Evolutionary conservation across 257 asterid species (phyloP).

Genomic region (Ilex asprella): DNA sequence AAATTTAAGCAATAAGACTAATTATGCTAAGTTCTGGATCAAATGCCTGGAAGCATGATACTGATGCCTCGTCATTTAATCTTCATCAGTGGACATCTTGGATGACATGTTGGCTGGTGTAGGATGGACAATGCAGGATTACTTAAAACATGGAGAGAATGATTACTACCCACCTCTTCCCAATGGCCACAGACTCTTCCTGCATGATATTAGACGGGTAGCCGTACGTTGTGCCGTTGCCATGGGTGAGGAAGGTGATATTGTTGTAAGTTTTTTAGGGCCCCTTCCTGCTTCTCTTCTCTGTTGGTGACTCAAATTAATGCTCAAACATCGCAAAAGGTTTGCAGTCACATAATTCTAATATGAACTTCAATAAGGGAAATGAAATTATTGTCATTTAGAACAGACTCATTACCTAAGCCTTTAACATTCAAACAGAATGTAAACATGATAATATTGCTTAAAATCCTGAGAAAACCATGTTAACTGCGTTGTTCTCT

Average conservation of each 20-base stretch:
- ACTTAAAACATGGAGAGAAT: constrained; percentile 86
- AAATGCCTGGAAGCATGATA: not conserved
- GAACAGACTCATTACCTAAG: not conserved
- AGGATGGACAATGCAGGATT: constrained; percentile 96
- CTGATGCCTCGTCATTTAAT: constrained; percentile 11
- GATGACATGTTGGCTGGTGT: constrained; percentile 96
- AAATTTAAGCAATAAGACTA: too few species aligned
- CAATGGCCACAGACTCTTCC: constrained; percentile 82
- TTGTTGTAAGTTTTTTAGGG: constrained; percentile 59
- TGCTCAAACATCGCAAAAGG: not conserved
- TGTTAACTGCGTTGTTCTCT: not conserved
- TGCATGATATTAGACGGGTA: constrained; percentile 92
- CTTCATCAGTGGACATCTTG: constrained; percentile 72
- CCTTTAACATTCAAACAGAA: not conserved
- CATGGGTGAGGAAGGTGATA: constrained; percentile 99
- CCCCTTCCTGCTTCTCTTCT: constrained; percentile 1
- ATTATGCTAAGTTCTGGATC: not conserved
- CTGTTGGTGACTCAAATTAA: not conserved
- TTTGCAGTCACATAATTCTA: too few species aligned
- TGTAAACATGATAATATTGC: not conserved
- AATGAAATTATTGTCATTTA: too few species aligned
- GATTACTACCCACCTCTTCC: constrained; percentile 95
- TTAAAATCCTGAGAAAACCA: not conserved
- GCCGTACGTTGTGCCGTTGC: constrained; percentile 98
- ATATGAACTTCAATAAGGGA: too few species aligned